A percentile compares a stretch with the other conserved stretches of the same genome.
Conservation (phyloP, 2,329 filamentous ascomycete genomes). For the Alternaria metachromatica region DNA sequence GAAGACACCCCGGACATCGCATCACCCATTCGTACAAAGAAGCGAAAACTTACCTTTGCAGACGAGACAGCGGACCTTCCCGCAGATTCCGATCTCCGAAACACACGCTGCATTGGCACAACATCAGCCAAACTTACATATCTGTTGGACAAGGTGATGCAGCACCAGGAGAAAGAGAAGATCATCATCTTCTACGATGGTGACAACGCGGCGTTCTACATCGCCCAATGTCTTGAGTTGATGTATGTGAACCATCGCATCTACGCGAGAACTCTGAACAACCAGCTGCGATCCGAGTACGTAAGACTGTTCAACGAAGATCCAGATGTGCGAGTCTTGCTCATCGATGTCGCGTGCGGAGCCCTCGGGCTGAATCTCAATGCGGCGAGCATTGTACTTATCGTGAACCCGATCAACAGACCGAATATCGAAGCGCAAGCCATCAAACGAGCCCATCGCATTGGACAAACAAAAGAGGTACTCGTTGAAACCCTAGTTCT, state of each 20-base stretch:
- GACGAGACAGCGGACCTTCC: slow-evolving; percentile 41
- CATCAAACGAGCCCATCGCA: slow-evolving; percentile 86
- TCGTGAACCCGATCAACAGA: slow-evolving; percentile 86
- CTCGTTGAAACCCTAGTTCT: slow-evolving; percentile 87
- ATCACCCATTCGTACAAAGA: slow-evolving; percentile 32
- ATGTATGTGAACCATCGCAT: slow-evolving; percentile 68
- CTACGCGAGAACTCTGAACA: slow-evolving; percentile 69
- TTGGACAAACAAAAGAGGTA: slow-evolving; percentile 80
- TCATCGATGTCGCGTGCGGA: slow-evolving; percentile 92
- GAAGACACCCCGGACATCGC: not conserved
- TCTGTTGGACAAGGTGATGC: slow-evolving; percentile 73
- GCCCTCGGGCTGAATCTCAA: slow-evolving; percentile 87
- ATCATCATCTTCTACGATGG: slow-evolving; percentile 93
- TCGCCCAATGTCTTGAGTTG: slow-evolving; percentile 81
- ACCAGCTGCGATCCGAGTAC: slow-evolving; percentile 73
- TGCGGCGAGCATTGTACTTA: slow-evolving; percentile 84
- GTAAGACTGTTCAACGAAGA: slow-evolving; percentile 78
- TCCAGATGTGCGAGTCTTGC: slow-evolving; percentile 73
- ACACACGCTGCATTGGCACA: slow-evolving; percentile 74
- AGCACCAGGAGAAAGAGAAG: slow-evolving; percentile 75
- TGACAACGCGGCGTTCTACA: slow-evolving; percentile 84
- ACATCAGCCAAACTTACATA: slow-evolving; percentile 89
- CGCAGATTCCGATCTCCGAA: slow-evolving; percentile 61
- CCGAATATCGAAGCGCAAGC: slow-evolving; percentile 87
- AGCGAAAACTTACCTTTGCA: slow-evolving; percentile 41